Conservation (phyloP, 2,329 filamentous ascomycete genomes). For the Kalaharituber pfeilii region DNA sequence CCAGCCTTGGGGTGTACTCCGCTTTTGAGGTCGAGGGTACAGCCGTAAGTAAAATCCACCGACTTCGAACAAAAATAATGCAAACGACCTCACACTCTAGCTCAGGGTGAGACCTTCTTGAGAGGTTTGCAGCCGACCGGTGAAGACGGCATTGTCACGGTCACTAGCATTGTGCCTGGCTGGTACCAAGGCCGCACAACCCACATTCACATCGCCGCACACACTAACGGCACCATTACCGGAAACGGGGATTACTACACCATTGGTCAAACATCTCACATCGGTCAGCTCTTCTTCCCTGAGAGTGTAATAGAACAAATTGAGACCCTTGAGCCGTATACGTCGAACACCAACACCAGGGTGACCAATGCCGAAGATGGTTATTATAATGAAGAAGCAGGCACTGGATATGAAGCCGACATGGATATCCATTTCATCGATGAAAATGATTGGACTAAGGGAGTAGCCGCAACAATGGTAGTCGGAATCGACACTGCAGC, state of each 20-base stretch:
- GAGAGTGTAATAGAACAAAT: conserved; percentile 27
- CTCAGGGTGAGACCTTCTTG: conserved; percentile 31
- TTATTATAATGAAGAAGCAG: conserved; percentile 1
- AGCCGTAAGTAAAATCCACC: conserved; percentile 8
- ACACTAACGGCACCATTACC: conserved; percentile 26
- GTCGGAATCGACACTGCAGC: conserved; percentile 33
- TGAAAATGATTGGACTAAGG: conserved; percentile 39
- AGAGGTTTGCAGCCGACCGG: conserved; percentile 34
- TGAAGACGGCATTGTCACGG: conserved; percentile 33
- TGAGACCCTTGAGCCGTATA: conserved; percentile 28
- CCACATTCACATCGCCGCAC: conserved; percentile 31
- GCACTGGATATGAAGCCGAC: not conserved
- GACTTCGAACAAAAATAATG: conserved; percentile 2
- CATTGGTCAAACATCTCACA: conserved; percentile 29
- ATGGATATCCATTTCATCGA: conserved; percentile 24
- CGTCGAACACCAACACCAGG: conserved; percentile 25
- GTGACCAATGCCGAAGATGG: conserved; percentile 5
- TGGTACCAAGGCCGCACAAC: conserved; percentile 30
- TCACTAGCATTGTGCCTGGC: conserved; percentile 34
- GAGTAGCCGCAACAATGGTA: conserved; percentile 37
- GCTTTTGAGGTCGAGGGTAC: conserved; percentile 22
- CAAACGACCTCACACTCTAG: not conserved
- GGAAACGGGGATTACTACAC: conserved; percentile 27
- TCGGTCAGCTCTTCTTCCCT: conserved; percentile 31
- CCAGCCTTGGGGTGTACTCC: conserved; percentile 27